Percentiles rank a stretch among this genome's conserved stretches.
Conservation (phyloP, 2,329 filamentous ascomycete genomes). For the Cordyceps cateniannulata region DNA sequence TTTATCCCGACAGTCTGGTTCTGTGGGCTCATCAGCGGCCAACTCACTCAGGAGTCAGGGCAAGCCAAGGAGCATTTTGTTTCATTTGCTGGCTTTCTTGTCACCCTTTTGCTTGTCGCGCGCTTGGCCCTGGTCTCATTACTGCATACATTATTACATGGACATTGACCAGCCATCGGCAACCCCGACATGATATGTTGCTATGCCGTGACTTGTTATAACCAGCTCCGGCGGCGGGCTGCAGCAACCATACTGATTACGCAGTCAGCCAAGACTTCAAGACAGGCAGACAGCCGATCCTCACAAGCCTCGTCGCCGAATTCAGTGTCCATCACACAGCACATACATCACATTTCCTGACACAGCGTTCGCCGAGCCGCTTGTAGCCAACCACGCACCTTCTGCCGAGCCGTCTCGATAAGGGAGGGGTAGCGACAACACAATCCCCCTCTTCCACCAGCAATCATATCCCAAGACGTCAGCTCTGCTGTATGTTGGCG, state of each 20-base stretch:
- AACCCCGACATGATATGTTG: background rate
- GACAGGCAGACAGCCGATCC: background rate
- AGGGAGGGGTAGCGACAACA: background rate
- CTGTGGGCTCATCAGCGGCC: background rate
- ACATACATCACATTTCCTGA: background rate
- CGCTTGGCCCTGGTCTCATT: constrained; percentile 5
- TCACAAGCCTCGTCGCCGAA: background rate
- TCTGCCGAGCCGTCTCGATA: background rate
- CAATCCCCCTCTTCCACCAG: background rate
- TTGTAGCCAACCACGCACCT: background rate
- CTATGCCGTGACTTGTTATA: background rate
- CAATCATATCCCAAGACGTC: background rate
- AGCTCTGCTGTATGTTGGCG: background rate
- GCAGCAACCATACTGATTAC: background rate
- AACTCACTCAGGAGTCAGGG: background rate
- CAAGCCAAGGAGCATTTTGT: background rate
- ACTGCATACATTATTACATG: background rate
- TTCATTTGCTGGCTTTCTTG: background rate
- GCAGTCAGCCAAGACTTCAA: background rate
- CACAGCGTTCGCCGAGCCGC: background rate
- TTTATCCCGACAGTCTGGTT: background rate
- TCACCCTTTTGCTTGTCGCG: background rate
- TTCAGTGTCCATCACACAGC: background rate
- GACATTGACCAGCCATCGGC: background rate
- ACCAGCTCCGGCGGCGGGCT: background rate